Evolutionary conservation across 306 rosid genomes (phyloP), one percentile per base, ranked within the genome.

Genomic region (Benincasa hispida): DNA sequence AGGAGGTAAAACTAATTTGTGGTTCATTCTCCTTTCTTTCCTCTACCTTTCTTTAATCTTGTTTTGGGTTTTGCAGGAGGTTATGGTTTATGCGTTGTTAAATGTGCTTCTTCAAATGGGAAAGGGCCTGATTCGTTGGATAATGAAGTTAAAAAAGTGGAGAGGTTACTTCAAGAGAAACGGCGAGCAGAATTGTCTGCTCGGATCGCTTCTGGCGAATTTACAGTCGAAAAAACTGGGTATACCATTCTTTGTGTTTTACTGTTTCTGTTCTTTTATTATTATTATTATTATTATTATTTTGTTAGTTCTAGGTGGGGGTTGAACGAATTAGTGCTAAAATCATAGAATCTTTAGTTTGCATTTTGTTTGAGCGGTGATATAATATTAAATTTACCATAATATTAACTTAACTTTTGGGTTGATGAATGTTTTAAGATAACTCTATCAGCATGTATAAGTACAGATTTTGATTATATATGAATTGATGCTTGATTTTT

Each of bases 181-280:
- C 85, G 78, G 61, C 90, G 89, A 11, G 92, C 91, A 28, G 87
- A 89, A 79, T 81, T 90, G 74, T 90, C 91, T 72, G 77, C 92
- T 81, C 86, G 86, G 79, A 94, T 94, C 84, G 88, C 97, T 57
- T 80, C 93, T 47, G 96, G 99, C 50, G 96, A 86, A 78, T 94
- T 89, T 78, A 88, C 97, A 1, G 96, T 88, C n/a, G 80, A 82
- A 14, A 78, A 86, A 78, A 75, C 89, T 48, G 90, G 93, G 99
- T 94, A 83, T 84, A 8, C 8, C 14, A 13, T 61, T 35, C 11
- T 53, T 35, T 50, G 5, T 42, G 25, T 37, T 8, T 6, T 35
- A 63, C 1, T 41, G 10, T 39, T 41, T 41, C 10, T 41, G 8
- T 39, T 39, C 11, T 21, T 32, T 28, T 54, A 19, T 54, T n/a